Conservation (phyloP, 2,329 filamentous ascomycete species). For the Chaetomium globosum region DNA sequence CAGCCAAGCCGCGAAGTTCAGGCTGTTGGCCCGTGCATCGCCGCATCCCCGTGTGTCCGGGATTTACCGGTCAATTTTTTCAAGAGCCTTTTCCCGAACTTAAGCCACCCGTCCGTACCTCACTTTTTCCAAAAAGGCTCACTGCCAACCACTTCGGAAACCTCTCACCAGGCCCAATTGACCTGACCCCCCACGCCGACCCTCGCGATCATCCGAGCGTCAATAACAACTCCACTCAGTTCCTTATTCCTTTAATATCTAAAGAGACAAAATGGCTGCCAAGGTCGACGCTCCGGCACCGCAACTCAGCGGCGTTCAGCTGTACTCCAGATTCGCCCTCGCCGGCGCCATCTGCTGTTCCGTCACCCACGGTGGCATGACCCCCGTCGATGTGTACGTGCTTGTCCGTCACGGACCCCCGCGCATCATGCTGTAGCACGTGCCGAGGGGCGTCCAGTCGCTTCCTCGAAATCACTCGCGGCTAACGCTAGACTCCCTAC, state of each 20-base stretch:
- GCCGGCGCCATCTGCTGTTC: constrained; percentile 98
- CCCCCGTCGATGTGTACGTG: constrained; percentile 91
- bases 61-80: constrained; percentile 38
- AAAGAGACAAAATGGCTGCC: constrained; percentile 49
- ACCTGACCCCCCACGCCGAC: constrained; percentile 30
- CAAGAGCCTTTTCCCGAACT: constrained; percentile 23
- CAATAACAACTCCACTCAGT: constrained; percentile 39
- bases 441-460: neutral
- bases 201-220: constrained; percentile 30
- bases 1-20: constrained; percentile 19
- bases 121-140: constrained; percentile 38
- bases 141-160: constrained; percentile 32
- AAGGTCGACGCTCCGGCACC: constrained; percentile 52
- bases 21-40: constrained; percentile 30
- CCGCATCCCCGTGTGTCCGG: constrained; percentile 29
- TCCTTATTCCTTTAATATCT: constrained; percentile 37
- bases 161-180: constrained; percentile 32
- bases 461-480: neutral
- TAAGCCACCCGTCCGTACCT: constrained; percentile 25
- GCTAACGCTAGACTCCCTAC: constrained; percentile 29
- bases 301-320: constrained; percentile 56
- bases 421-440: constrained; percentile 11
- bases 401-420: neutral
- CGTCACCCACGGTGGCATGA: constrained; percentile 94
- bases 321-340: constrained; percentile 96